Percentiles rank a stretch among this genome's conserved stretches.
Evolutionary conservation across 148 eudicot species (phyloP).

Genomic region (Pouteria glomerata): DNA sequence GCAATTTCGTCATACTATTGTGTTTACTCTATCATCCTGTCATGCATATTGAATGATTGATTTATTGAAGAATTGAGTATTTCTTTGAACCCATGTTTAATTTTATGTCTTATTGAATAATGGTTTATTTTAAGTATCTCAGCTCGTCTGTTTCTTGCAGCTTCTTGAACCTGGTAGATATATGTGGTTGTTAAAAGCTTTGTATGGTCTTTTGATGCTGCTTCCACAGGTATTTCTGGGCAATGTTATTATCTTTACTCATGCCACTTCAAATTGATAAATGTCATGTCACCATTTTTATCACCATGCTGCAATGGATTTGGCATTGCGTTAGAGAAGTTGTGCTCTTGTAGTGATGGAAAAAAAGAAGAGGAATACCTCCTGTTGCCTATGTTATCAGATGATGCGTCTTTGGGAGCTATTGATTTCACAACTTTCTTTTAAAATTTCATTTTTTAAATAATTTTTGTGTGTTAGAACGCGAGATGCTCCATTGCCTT

Average conservation of each 20-base stretch:
- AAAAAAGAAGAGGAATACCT: not conserved
- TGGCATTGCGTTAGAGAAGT: not conserved
- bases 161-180: slow-evolving; percentile 95
- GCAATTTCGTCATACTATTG: too few species aligned
- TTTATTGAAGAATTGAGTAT: not conserved
- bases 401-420: too few species aligned
- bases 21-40: too few species aligned
- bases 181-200: slow-evolving; percentile 76
- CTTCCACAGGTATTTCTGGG: slow-evolving; percentile 81
- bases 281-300: not conserved
- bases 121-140: slow-evolving; percentile 1
- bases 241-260: too few species aligned
- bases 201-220: slow-evolving; percentile 94
- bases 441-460: too few species aligned
- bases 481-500: too few species aligned
- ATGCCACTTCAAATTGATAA: not conserved
- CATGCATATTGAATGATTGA: too few species aligned
- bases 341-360: too few species aligned
- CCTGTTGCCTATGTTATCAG: too few species aligned
- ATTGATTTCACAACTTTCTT: too few species aligned
- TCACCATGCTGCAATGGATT: not conserved
- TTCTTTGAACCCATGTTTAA: not conserved
- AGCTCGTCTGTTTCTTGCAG: slow-evolving; percentile 41
- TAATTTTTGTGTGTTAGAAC: too few species aligned
- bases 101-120: not conserved